phyloP scores from a whole-genome alignment of 2,329 filamentous ascomycete species.

The Trichophyton equinum region DNA sequence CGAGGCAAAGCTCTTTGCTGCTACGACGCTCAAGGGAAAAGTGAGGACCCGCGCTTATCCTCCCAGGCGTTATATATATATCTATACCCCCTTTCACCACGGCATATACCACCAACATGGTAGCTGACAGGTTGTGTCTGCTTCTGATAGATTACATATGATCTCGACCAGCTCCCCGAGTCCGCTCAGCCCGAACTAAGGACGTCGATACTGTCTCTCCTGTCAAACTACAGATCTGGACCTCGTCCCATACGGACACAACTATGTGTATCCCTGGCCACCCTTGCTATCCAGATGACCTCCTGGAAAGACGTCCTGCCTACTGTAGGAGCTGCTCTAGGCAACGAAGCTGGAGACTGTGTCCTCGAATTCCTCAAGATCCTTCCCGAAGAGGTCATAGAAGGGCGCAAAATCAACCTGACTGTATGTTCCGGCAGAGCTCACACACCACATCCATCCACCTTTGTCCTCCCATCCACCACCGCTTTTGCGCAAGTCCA shows the following conservation, averaged over 20 bases:
- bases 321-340: constrained; percentile 66
- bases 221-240: constrained; percentile 69
- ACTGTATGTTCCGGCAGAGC: constrained; percentile 69
- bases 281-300: constrained; percentile 90
- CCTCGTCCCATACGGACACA: constrained; percentile 78
- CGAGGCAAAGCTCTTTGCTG: constrained; percentile 87
- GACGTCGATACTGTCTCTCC: constrained; percentile 67
- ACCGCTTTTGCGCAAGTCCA: constrained; percentile 26
- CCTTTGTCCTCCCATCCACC: constrained; percentile 33
- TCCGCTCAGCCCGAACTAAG: constrained; percentile 64
- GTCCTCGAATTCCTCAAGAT: constrained; percentile 94
- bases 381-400: constrained; percentile 94
- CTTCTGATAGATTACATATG: constrained; percentile 71
- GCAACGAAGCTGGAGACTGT: constrained; percentile 59
- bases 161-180: constrained; percentile 75
- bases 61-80: background rate
- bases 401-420: constrained; percentile 98
- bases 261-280: constrained; percentile 86
- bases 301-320: constrained; percentile 87
- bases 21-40: constrained; percentile 96
- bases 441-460: constrained; percentile 20
- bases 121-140: constrained; percentile 6
- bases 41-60: constrained; percentile 39
- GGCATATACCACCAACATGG: background rate
- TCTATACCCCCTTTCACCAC: background rate